Evolutionary conservation across 1,139 yeast genomes (phyloP), one percentile per base, ranked within the genome.

Genomic region (Zygosaccharomyces sapae): DNA sequence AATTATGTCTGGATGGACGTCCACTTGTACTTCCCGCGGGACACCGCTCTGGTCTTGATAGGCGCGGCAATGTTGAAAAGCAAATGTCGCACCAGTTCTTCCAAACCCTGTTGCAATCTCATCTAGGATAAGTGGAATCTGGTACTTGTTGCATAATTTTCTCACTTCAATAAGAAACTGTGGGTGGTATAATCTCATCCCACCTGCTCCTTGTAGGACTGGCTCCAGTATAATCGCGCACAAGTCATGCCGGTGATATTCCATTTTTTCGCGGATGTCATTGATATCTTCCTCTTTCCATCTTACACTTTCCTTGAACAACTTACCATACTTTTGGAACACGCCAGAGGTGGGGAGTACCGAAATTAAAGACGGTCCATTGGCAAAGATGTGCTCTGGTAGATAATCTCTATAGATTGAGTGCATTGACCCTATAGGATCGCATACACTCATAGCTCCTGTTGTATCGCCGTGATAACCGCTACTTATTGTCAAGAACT

Each of bases 161-260:
- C 66, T 56, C 5, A 65, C 67, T 40, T 59, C 54, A 24, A 61
- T 61, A 27, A 65, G 47, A 45, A 58, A 69, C 10, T 60, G 61
- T 6, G 68, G 66, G 33, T 61, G 61, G 33, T 66, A 68, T 9
- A 66, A n/a, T 29, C 58, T 48, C 56, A 69, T 61, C 4, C 71
- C 72, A 16, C 68, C 71, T n/a, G 69, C 71, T n/a, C 72, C 72
- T 54, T 68, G 71, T 37, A 59, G 50, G 30, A 69, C 60, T 4
- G 70, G 68, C 45, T 69, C 73, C 30, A 69, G 45, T 2, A 69
- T 62, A 6, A 68, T 60, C 9, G 67, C 71, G 6, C 70, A 69
- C 36, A 69, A 65, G 9, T 53, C 57, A 5, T 57, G 55, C 22
- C 59, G 61, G 38, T 64, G 58, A 7, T 49, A 34, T 44, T 55